A percentile compares a stretch with the other conserved stretches of the same genome.
These are phyloP conservation scores for Neltuma alba DNA, from an alignment of 306 rosid species.

Conservation along the genomic window DNA sequence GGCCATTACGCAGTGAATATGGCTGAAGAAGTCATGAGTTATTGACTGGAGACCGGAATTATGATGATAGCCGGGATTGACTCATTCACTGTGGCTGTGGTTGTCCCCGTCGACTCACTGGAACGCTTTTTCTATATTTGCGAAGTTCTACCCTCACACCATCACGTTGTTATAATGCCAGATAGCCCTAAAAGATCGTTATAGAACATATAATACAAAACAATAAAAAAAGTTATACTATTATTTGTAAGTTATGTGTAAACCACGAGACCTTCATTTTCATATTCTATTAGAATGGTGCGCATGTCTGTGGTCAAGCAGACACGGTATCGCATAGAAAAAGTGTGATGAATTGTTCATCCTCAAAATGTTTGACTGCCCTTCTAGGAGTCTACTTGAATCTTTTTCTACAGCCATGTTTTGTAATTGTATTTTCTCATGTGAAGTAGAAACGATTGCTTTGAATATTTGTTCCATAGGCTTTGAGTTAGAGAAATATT, in stretches of 20 bases:
- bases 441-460: not conserved
- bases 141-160: not conserved
- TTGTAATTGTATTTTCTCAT: not conserved
- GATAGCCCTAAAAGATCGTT: not conserved
- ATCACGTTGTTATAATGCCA: not conserved
- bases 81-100: not conserved
- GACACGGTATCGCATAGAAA: not conserved
- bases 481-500: not conserved
- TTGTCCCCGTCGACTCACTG: not conserved
- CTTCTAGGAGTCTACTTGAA: not conserved
- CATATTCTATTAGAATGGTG: not conserved
- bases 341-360: not conserved
- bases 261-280: not conserved
- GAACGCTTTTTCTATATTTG: not conserved
- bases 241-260: not conserved
- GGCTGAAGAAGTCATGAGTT: constrained; percentile 50
- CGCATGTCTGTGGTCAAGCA: not conserved
- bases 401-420: not conserved
- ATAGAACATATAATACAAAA: not conserved
- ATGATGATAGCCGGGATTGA: not conserved
- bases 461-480: no score
- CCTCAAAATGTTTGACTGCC: not conserved
- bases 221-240: no score
- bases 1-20: constrained; percentile 69
- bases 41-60: not conserved